Evolutionary conservation across 495 filamentous ascomycete species (phyloP), one percentile per base, ranked within the genome.

Genomic region (Umbilicaria muhlenbergii): DNA sequence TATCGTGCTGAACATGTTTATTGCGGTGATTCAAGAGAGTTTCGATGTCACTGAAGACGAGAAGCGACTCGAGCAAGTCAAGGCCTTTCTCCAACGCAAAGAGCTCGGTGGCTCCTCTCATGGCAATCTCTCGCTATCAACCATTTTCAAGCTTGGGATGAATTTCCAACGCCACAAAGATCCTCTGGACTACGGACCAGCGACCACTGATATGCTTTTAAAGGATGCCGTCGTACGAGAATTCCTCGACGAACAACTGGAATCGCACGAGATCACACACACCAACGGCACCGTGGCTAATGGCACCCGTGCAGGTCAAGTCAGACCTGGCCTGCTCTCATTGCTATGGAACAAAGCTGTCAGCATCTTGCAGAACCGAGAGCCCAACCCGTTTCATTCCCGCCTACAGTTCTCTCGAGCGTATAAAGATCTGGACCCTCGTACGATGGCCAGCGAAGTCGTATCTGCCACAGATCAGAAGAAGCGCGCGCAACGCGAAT

Each of bases 31-130:
- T 46, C 91, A 99, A 60, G 91, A 99, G 58, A 99, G 93, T 57
- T 99, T 99, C 57, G 91, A 99, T 62, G 86, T 99, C n/a, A 88
- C 86, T 7, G 91, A 99, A 60, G 92, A 99, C 54, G 86, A 95
- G 62, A 99, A 99, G 60, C 87, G 91, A 19, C 66, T 94, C 44
- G 83, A 95, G 53, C 91, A 99, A 63, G 86, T 99, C 40, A 83
- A 84, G 52, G 79, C 88, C 5, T 96, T 99, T 53, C 61, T 99
- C 36, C 84, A 93, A 52, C 82, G 86, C 46, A 89, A 87, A 52
- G 87, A 96, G 51, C 69, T 95, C 15, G 81, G 80, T 24, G 70
- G 70, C 31, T 63, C 67, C 15, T 68, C 69, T 10, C 66, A 74
- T 47, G 69, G 78, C 39, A 94, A 86, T 53, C 71, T 96, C 19